Conservation (phyloP, 176 grass and related monocot species). For the Panicum miliaceum region DNA sequence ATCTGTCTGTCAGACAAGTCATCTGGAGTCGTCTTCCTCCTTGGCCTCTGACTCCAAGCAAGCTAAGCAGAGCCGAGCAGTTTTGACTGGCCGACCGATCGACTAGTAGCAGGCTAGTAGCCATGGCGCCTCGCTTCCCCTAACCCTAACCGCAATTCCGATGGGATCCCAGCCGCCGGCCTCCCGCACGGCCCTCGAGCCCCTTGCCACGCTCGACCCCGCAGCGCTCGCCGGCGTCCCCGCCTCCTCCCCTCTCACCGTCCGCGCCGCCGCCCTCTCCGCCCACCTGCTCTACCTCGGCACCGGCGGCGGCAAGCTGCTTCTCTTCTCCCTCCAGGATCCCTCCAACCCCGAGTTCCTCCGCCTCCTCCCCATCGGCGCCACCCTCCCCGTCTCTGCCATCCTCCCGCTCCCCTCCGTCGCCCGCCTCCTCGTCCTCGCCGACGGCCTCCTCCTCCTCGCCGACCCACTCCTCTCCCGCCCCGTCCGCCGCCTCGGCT, state of each 20-base stretch:
- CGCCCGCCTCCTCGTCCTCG: constrained; percentile 64
- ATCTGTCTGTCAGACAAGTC: background rate
- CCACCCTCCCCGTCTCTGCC: constrained; percentile 57
- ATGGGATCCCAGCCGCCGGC: constrained; percentile 50
- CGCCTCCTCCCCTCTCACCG: constrained; percentile 64
- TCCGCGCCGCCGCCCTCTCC: constrained; percentile 71
- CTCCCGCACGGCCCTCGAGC: constrained; percentile 57
- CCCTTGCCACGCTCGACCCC: constrained; percentile 72
- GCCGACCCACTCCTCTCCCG: constrained; percentile 64
- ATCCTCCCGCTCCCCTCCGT: constrained; percentile 76
- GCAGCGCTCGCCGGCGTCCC: constrained; percentile 68
- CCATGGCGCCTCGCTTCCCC: constrained; percentile 18
- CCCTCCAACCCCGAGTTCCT: constrained; percentile 54
- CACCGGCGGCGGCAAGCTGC: constrained; percentile 88
- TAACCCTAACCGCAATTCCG: constrained; percentile 25
- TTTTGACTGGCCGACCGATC: background rate
- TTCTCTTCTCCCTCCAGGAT: constrained; percentile 59
- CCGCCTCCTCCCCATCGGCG: constrained; percentile 57
- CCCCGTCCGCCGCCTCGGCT: constrained; percentile 72
- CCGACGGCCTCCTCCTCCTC: constrained; percentile 70
- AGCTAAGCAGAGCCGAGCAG: background rate
- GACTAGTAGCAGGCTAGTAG: background rate
- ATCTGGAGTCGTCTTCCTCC: constrained; percentile 41
- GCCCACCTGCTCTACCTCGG: constrained; percentile 72
- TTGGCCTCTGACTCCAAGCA: constrained; percentile 17